Conservation (phyloP, 169 alveolate species). For the Besnoitia besnoiti region DNA sequence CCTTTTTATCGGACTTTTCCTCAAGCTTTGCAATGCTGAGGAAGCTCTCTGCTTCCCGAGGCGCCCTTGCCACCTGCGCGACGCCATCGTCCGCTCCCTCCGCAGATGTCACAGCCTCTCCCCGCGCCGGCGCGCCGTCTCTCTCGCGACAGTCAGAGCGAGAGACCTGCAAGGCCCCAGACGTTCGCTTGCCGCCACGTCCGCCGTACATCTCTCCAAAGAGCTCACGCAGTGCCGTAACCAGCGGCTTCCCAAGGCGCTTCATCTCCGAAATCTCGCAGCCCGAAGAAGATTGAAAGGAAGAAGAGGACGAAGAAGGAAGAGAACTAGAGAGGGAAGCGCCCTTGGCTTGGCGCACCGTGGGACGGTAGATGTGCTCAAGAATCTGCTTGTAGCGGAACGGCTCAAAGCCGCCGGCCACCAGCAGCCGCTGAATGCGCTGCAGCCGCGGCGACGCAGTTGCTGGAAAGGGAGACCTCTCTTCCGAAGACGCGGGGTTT, state of each 20-base stretch:
- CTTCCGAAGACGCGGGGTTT: neutral
- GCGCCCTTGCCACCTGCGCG: neutral
- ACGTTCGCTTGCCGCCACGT: neutral
- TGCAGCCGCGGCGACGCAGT: neutral
- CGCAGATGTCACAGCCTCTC: no score
- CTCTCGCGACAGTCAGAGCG: no score
- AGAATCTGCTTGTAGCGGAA: constrained; percentile 17
- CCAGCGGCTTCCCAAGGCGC: constrained; percentile 35
- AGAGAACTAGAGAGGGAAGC: neutral
- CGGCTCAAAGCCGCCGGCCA: neutral
- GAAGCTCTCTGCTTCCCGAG: neutral
- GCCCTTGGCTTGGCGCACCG: neutral
- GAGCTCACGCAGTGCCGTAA: constrained; percentile 3
- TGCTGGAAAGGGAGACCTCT: neutral
- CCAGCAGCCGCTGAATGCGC: neutral
- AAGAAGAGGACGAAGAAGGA: neutral
- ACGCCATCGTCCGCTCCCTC: neutral
- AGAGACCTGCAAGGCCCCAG: neutral
- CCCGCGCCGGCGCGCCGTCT: neutral
- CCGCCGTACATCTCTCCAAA: constrained; percentile 35
- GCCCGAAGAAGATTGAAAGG: no score
- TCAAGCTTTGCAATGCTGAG: neutral
- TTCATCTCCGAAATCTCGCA: constrained; percentile 14
- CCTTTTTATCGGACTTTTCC: neutral
- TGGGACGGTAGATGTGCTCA: neutral